Base-by-base conservation (phyloP, 208 protist species). In the Wallacemonas sp. region DNA sequence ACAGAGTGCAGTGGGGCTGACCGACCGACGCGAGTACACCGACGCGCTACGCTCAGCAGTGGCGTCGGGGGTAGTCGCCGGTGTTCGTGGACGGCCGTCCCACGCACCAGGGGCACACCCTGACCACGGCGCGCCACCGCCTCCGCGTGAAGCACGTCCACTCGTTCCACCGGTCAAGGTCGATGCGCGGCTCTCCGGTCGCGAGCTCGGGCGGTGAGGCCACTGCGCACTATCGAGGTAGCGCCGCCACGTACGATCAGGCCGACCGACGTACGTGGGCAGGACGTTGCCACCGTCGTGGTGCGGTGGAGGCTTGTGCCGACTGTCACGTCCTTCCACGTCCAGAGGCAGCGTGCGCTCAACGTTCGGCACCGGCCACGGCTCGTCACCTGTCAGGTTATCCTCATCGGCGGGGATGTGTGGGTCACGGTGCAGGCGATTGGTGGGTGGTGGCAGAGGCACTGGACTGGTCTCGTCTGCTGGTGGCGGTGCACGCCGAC, bases 61-160 rank as follows among this genome's bases (percentile, higher is more conserved):
- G n/a, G n/a, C n/a, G n/a, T n/a, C n/a, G n/a, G n/a, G n/a, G n/a
- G n/a, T n/a, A n/a, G n/a, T n/a, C n/a, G n/a, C n/a, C n/a, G 46
- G 46, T 26, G 46, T 34, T 10, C 26, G 46, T 24, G 9, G 9
- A 9, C 46, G 46, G 0, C 24, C 50, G 34, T 57, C 50, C 50
- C 50, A 57, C 5, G 50, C 50, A 57, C 50, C 50, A 24, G 50
- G 29, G 8, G 26, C 50, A n/a, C 50, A 37, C 30, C 50, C 50
- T 4, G n/a, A 39, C 50, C 50, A 57, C 26, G 50, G 30, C n/a
- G n/a, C n/a, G 0, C 50, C 50, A 0, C 10, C 41, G 5, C 9
- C 19, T 24, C 50, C 30, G 30, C 30, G 30, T 21, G 30, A 38
- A 26, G n/a, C 13, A 33, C 50, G 30, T 4, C 50, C 30, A n/a